phyloP scores from a whole-genome alignment of 306 rosid genomes.

The Lathyrus oleraceus region DNA sequence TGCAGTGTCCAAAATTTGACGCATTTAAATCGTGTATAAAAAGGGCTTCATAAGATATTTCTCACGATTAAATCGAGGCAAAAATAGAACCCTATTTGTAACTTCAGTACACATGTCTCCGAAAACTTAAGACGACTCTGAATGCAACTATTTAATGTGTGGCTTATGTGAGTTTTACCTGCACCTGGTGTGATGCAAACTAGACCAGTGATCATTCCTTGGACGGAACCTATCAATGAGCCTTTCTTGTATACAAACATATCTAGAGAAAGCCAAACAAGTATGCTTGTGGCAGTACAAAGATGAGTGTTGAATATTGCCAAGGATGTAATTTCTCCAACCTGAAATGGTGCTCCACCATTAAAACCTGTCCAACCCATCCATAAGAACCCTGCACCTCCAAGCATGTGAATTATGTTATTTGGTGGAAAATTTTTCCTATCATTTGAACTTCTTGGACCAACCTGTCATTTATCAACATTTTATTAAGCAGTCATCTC shows the following conservation, averaged over 20 bases:
- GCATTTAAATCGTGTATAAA: too few species aligned
- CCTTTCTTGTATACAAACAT: slow-evolving; percentile 62
- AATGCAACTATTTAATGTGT: neutral
- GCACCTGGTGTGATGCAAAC: slow-evolving; percentile 89
- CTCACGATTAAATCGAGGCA: too few species aligned
- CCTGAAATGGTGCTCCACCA: slow-evolving; percentile 73
- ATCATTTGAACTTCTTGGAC: slow-evolving; percentile 67
- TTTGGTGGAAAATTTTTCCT: slow-evolving; percentile 72
- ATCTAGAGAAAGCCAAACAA: slow-evolving; percentile 74
- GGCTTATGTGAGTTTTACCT: slow-evolving; percentile 41
- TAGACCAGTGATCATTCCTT: slow-evolving; percentile 84
- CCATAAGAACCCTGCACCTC: slow-evolving; percentile 83
- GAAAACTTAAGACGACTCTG: too few species aligned
- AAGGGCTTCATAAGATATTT: too few species aligned
- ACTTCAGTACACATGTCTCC: too few species aligned
- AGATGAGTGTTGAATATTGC: slow-evolving; percentile 71
- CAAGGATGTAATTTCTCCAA: slow-evolving; percentile 46
- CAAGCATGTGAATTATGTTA: slow-evolving; percentile 73
- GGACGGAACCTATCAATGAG: slow-evolving; percentile 69
- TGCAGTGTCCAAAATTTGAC: too few species aligned
- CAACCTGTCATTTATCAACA: slow-evolving; percentile 51
- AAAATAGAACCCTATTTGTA: too few species aligned
- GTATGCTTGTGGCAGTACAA: slow-evolving; percentile 70
- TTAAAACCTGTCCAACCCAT: slow-evolving; percentile 84
- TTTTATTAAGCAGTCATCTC: too few species aligned